phyloP scores from a whole-genome alignment of 2,329 filamentous ascomycete genomes.

The Hypoxylon sp. region DNA sequence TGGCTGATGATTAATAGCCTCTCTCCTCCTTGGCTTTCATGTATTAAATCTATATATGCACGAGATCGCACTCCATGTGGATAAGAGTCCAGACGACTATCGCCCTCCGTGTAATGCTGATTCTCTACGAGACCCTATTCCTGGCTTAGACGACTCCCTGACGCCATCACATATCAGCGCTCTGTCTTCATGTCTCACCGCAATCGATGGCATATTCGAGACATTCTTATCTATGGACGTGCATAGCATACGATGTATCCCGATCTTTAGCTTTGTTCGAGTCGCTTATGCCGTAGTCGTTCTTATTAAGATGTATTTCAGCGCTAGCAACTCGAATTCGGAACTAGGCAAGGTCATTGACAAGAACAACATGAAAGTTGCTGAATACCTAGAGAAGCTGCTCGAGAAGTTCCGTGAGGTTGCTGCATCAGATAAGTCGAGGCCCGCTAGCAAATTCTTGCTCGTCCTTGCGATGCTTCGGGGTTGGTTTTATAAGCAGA shows the following conservation, averaged over 20 bases:
- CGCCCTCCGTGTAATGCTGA: slow-evolving; percentile 57
- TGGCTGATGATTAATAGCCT: slow-evolving; percentile 54
- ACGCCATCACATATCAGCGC: slow-evolving; percentile 71
- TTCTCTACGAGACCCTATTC: slow-evolving; percentile 53
- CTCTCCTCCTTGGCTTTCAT: slow-evolving; percentile 69
- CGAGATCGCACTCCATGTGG: slow-evolving; percentile 75
- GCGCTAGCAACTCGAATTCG: slow-evolving; percentile 68
- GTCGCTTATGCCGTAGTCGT: slow-evolving; percentile 76
- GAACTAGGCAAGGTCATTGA: slow-evolving; percentile 76
- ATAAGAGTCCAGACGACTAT: slow-evolving; percentile 62
- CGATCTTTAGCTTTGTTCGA: slow-evolving; percentile 75
- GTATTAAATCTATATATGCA: slow-evolving; percentile 77
- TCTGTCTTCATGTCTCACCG: slow-evolving; percentile 70
- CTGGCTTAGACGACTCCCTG: slow-evolving; percentile 50
- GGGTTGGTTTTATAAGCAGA: slow-evolving; percentile 70
- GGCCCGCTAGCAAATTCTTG: slow-evolving; percentile 74
- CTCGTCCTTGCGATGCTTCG: slow-evolving; percentile 75
- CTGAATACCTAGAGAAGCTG: slow-evolving; percentile 73
- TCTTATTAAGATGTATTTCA: slow-evolving; percentile 77
- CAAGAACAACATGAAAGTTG: slow-evolving; percentile 70
- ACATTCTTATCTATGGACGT: slow-evolving; percentile 70
- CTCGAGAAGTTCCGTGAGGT: slow-evolving; percentile 72
- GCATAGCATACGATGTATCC: slow-evolving; percentile 67
- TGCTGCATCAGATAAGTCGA: slow-evolving; percentile 69
- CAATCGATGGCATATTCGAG: slow-evolving; percentile 72